phyloP scores from a whole-genome alignment of 495 filamentous ascomycete species.

The Neurospora tetrasperma region DNA sequence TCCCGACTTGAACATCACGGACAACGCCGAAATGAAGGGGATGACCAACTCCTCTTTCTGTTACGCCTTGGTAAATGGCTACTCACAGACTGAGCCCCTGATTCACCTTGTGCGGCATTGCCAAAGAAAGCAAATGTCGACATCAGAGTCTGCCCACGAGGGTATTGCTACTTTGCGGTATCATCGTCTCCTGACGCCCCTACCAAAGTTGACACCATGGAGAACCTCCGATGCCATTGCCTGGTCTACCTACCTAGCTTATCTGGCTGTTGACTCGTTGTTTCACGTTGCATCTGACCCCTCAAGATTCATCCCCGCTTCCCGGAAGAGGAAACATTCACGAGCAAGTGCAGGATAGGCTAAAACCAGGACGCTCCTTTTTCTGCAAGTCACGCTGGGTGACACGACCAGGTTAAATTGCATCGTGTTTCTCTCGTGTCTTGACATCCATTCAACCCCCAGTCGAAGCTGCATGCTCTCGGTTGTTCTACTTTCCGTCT shows the following conservation, averaged over 20 bases:
- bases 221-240: background rate
- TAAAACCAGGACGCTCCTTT: background rate
- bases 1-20: background rate
- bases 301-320: background rate
- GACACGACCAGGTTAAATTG: constrained; percentile 1
- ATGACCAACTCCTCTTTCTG: background rate
- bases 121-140: background rate
- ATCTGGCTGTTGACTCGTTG: background rate
- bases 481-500: background rate
- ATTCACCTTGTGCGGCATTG: background rate
- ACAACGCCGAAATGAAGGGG: background rate
- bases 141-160: background rate
- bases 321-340: background rate
- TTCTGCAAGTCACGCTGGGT: background rate
- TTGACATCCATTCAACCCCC: background rate
- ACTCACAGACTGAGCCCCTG: background rate
- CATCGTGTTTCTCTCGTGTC: background rate
- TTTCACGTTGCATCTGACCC: background rate
- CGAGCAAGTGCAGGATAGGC: constrained; percentile 1
- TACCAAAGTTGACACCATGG: background rate
- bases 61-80: background rate
- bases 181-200: background rate
- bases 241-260: background rate
- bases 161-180: background rate
- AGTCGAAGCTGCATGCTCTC: background rate